A percentile compares a stretch with the other conserved stretches of the same genome.
phyloP scores from a whole-genome alignment of 106 monocot species.

The Apostasia shenzhenica region DNA sequence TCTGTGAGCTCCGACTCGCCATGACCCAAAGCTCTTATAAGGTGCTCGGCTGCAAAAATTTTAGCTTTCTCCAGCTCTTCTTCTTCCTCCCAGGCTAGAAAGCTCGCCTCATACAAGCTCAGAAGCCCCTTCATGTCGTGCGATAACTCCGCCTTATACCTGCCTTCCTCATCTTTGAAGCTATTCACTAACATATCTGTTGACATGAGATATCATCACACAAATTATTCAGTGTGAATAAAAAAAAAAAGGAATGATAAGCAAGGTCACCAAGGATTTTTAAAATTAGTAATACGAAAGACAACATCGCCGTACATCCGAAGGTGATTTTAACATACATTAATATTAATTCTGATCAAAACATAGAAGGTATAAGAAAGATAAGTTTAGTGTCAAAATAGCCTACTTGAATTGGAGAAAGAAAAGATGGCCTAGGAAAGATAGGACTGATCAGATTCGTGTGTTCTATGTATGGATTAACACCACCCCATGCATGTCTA shows the following conservation, averaged over 20 bases:
- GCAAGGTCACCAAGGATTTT: background rate
- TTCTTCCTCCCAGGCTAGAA: constrained; percentile 13
- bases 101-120: constrained; percentile 6
- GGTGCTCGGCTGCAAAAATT: background rate
- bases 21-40: background rate
- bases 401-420: too few relatives aligned
- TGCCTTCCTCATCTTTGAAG: constrained; percentile 18
- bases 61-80: background rate
- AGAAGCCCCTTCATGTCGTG: background rate
- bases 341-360: too few relatives aligned
- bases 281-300: background rate
- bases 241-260: background rate
- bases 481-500: too few relatives aligned
- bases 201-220: too few relatives aligned
- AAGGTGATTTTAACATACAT: too few relatives aligned
- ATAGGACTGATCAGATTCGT: too few relatives aligned
- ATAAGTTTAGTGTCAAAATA: too few relatives aligned
- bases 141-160: background rate
- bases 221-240: too few relatives aligned
- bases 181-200: background rate
- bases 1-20: background rate
- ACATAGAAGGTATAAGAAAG: too few relatives aligned
- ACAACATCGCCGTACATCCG: background rate
- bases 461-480: too few relatives aligned
- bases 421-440: too few relatives aligned